Percentiles rank a stretch among this genome's conserved stretches.
phyloP scores from a whole-genome alignment of 345 rosid species.

The Eucalyptus urophylla region DNA sequence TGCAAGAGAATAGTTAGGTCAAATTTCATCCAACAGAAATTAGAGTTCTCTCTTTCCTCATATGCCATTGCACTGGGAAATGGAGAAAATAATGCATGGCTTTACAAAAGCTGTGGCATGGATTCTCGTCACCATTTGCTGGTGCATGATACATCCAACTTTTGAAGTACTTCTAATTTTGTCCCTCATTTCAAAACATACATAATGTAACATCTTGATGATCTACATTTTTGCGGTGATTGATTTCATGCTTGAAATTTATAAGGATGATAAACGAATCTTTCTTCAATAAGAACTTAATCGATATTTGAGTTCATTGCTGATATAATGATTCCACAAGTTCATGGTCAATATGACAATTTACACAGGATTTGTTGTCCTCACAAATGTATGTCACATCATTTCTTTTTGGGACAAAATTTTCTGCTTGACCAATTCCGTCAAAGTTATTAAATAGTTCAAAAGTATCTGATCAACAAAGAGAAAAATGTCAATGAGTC shows the following conservation, averaged over 20 bases:
- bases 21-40: neutral
- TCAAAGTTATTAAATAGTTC: neutral
- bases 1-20: neutral
- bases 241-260: neutral
- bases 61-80: neutral
- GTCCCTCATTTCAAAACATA: neutral
- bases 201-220: neutral
- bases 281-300: neutral
- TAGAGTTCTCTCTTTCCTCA: neutral
- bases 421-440: fast-evolving
- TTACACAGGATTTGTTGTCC: neutral
- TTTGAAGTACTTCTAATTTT: neutral
- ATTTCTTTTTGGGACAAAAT: neutral
- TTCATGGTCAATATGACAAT: neutral
- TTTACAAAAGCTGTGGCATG: neutral
- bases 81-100: neutral
- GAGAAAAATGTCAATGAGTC: neutral
- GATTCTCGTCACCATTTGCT: neutral
- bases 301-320: neutral
- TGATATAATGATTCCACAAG: neutral
- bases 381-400: neutral
- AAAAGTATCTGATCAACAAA: neutral
- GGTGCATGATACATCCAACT: neutral
- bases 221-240: neutral
- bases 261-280: neutral